Conservation (phyloP, 192 early-diverging fungal species). For the Coemansia sp. region DNA sequence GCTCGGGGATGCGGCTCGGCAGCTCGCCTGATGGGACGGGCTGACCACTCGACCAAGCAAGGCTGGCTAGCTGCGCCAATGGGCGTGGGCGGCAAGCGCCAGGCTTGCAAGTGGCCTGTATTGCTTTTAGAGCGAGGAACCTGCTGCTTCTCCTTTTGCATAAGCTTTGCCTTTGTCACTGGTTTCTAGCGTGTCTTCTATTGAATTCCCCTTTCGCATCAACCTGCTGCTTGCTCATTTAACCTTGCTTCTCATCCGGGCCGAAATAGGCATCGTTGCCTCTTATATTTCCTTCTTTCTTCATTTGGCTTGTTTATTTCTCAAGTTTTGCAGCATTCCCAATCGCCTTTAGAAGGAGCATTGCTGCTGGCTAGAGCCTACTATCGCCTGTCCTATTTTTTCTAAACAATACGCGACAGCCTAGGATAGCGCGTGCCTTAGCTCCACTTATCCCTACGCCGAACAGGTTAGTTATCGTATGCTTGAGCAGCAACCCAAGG, state of each 20-base stretch:
- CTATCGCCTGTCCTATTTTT: not conserved
- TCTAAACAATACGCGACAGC: not conserved
- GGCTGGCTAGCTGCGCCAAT: no score
- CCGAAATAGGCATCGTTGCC: not conserved
- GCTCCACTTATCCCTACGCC: not conserved
- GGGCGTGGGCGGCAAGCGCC: no score
- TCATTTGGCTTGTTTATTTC: not conserved
- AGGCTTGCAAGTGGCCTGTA: not conserved
- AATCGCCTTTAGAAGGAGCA: not conserved
- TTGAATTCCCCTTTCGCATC: not conserved
- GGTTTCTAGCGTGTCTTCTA: not conserved
- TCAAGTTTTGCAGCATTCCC: not conserved
- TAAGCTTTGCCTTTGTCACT: not conserved
- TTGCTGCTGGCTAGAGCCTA: not conserved
- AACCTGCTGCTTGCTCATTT: not conserved
- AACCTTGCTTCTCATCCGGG: conserved; percentile 1
- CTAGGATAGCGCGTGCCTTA: not conserved
- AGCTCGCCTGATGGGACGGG: not conserved
- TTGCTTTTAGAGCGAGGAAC: not conserved
- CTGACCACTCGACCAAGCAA: not conserved
- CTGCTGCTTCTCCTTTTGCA: not conserved
- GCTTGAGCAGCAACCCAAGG: conserved; percentile 46
- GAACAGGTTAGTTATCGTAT: conserved; percentile 18
- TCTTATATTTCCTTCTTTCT: not conserved
- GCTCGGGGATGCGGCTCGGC: not conserved